A percentile compares a stretch with the other conserved stretches of the same genome.
Conservation (phyloP, 1,284 basidiomycete genomes). For the Trichosporon faecale region DNA sequence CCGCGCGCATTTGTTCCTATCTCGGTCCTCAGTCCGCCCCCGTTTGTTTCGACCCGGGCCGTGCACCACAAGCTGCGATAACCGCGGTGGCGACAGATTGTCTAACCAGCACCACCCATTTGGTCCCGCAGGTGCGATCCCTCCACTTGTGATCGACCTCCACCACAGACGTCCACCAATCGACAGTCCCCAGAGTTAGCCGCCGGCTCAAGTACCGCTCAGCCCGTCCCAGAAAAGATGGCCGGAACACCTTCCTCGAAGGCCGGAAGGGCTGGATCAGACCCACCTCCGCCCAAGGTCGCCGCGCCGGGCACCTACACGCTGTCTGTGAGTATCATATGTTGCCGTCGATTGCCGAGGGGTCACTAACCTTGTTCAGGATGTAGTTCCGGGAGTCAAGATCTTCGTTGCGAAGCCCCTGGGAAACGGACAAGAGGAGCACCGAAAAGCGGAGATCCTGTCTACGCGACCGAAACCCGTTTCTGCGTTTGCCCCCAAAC, state of each 20-base stretch:
- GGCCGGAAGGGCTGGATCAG: conserved; percentile 33
- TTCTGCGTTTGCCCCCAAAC: conserved; percentile 58
- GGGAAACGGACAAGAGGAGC: conserved; percentile 69
- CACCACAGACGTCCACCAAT: neutral
- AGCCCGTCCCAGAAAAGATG: conserved; percentile 28
- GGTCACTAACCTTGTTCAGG: conserved; percentile 55
- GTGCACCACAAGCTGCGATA: conserved; percentile 10
- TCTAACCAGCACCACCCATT: neutral
- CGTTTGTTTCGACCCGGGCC: conserved; percentile 14
- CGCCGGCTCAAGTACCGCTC: neutral
- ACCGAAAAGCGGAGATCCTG: conserved; percentile 87
- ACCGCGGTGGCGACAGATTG: conserved; percentile 17
- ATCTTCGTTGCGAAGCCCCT: conserved; percentile 79
- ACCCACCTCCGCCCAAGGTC: conserved; percentile 55
- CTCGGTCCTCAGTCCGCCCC: neutral
- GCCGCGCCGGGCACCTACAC: conserved; percentile 70
- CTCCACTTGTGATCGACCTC: conserved; percentile 4
- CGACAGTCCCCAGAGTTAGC: neutral
- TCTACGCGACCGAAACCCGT: conserved; percentile 77
- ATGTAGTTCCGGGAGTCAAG: conserved; percentile 85
- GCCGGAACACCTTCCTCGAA: conserved; percentile 42
- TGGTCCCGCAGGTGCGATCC: neutral
- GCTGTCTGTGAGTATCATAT: conserved; percentile 61
- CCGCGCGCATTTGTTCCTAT: neutral
- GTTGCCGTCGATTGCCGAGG: neutral